Percentiles rank a stretch among this genome's conserved stretches.
These are phyloP conservation scores for Dicorynia guianensis DNA, from an alignment of 306 rosid genomes.

Conservation along the genomic window DNA sequence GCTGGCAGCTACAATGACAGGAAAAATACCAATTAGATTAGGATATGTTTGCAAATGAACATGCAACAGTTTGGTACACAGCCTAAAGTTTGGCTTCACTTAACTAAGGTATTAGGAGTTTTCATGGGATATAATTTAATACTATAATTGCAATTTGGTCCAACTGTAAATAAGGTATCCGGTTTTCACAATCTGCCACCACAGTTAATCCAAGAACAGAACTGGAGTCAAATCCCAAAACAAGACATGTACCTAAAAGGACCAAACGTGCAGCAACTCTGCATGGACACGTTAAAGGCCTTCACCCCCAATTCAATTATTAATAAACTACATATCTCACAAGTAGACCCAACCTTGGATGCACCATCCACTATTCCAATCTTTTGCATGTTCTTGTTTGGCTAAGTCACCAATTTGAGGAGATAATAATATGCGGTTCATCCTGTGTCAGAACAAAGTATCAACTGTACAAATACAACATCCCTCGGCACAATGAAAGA, in stretches of 20 bases:
- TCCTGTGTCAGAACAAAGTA: constrained; percentile 11
- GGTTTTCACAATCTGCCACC: neutral
- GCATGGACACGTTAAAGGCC: neutral
- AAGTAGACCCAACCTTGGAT: too few relatives aligned
- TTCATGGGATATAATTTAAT: too few relatives aligned
- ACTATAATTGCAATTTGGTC: neutral
- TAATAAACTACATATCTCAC: constrained; percentile 30
- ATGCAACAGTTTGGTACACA: neutral
- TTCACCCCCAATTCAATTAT: neutral
- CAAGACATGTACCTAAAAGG: constrained; percentile 11
- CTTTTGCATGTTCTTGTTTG: neutral
- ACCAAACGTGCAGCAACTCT: neutral
- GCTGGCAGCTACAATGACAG: neutral
- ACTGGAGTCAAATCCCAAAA: neutral
- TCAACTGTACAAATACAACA: constrained; percentile 2
- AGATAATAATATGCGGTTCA: neutral
- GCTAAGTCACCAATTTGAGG: constrained; percentile 3
- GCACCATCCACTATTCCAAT: constrained; percentile 14
- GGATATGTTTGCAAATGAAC: neutral
- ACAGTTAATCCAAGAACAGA: constrained; percentile 4
- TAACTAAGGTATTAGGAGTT: too few relatives aligned
- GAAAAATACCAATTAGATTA: neutral
- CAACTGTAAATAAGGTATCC: too few relatives aligned
- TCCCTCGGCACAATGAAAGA: constrained; percentile 15
- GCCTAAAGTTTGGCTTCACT: too few relatives aligned